A percentile compares a stretch with the other conserved stretches of the same genome.
Evolutionary conservation across 2,329 filamentous ascomycete species (phyloP).

Genomic region (Coniella vitis): DNA sequence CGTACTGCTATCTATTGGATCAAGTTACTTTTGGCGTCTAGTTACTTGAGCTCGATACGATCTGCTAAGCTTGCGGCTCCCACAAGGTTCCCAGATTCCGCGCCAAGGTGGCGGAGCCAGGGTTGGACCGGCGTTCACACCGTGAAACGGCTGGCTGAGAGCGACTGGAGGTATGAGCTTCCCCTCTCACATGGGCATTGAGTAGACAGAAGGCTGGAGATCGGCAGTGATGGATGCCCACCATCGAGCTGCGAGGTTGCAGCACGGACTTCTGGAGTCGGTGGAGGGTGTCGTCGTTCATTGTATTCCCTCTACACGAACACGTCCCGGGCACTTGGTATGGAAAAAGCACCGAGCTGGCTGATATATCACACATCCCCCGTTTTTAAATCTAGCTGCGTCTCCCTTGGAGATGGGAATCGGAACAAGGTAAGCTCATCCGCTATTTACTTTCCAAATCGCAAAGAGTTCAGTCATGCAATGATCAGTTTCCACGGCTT

Average conservation of each 20-base stretch:
- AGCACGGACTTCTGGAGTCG: too few species aligned
- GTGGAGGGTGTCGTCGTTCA: neutral
- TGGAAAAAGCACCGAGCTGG: too few species aligned
- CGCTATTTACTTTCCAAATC: neutral
- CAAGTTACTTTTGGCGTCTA: neutral
- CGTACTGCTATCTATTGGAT: neutral
- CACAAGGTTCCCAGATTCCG: neutral
- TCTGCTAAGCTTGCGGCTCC: neutral
- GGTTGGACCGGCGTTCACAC: neutral
- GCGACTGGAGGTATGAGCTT: neutral
- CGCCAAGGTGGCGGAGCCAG: neutral
- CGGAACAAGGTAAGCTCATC: too few species aligned
- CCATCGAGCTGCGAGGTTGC: too few species aligned
- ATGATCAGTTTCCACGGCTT: neutral
- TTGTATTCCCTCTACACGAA: neutral
- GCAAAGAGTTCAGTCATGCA: neutral
- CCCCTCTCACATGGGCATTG: neutral
- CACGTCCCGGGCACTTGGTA: too few species aligned
- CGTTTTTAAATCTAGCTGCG: neutral
- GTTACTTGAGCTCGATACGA: neutral
- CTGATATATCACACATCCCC: neutral
- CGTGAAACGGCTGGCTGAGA: slow-evolving; percentile 3
- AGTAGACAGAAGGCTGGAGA: neutral
- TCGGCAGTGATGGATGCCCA: neutral
- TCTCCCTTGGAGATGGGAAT: too few species aligned